Conservation (phyloP, 345 rosid species). For the Boechera divaricarpa region DNA sequence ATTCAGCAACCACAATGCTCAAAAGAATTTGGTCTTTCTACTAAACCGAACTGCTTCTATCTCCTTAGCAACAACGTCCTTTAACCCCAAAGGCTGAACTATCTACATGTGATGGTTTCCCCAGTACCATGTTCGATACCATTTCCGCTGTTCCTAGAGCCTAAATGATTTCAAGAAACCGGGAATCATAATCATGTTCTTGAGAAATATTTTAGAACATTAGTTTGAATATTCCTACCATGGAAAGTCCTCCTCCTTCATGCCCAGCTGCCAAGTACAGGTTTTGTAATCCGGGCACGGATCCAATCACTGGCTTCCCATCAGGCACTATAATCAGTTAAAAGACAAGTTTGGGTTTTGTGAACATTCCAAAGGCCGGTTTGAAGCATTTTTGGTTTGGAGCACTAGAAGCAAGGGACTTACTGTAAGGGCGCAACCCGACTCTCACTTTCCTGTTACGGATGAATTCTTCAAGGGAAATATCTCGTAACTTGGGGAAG, state of each 20-base stretch:
- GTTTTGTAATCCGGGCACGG: conserved; percentile 70
- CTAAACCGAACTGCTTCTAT: conserved; percentile 16
- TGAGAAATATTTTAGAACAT: conserved; percentile 4
- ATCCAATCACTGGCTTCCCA: conserved; percentile 85
- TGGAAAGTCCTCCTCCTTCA: conserved; percentile 89
- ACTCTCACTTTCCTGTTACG: conserved; percentile 75
- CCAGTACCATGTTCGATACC: conserved; percentile 75
- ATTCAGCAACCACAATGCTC: conserved; percentile 6
- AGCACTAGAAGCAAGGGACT: conserved; percentile 43
- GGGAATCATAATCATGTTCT: conserved; percentile 8
- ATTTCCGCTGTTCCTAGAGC: conserved; percentile 92
- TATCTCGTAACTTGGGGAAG: conserved; percentile 72
- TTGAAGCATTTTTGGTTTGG: conserved; percentile 3
- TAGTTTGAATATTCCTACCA: conserved; percentile 53
- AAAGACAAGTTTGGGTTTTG: conserved; percentile 5
- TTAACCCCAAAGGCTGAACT: conserved; percentile 57
- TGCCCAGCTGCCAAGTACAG: conserved; percentile 87
- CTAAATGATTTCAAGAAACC: conserved; percentile 52
- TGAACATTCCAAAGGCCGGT: not conserved
- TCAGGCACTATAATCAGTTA: conserved; percentile 72
- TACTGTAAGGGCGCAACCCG: conserved; percentile 96
- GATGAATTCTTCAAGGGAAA: conserved; percentile 52
- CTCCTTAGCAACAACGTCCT: conserved; percentile 43
- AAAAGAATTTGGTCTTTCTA: conserved; percentile 7
- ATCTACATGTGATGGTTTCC: conserved; percentile 59